Evolutionary conservation across 1,284 basidiomycete genomes (phyloP).

Genomic region (Wallemia ichthyophaga): DNA sequence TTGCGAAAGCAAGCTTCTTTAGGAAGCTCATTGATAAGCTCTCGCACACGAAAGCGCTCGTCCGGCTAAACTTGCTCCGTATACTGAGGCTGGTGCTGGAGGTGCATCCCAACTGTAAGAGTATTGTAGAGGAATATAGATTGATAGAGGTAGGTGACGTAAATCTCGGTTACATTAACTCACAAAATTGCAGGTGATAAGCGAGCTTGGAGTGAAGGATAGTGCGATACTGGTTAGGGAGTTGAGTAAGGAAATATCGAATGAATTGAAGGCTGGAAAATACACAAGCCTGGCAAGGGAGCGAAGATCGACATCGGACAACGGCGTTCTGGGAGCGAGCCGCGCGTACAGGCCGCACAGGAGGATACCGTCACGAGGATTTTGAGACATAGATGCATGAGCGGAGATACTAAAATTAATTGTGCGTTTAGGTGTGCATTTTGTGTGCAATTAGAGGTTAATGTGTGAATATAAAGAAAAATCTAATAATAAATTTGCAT

Average conservation of each 20-base stretch:
- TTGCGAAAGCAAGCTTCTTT: conserved; percentile 59
- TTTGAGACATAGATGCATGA: background rate
- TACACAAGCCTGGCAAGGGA: background rate
- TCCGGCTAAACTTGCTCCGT: conserved; percentile 61
- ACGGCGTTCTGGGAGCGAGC: background rate
- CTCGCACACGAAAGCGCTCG: conserved; percentile 42
- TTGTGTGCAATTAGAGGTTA: too few species aligned
- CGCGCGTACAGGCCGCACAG: background rate
- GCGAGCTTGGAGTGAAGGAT: conserved; percentile 44
- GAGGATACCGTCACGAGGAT: background rate
- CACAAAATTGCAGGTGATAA: conserved; percentile 29
- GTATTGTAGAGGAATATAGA: conserved; percentile 45
- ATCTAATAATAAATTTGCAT: too few species aligned
- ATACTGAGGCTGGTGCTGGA: conserved; percentile 65
- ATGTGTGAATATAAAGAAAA: too few species aligned
- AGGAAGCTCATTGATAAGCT: conserved; percentile 62
- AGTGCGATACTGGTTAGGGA: conserved; percentile 68
- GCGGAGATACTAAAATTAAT: too few species aligned
- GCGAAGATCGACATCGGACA: background rate
- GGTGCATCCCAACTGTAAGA: conserved; percentile 50
- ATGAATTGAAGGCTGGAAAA: background rate
- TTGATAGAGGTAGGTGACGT: conserved; percentile 28
- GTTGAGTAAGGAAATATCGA: conserved; percentile 40
- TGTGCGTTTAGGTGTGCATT: too few species aligned
- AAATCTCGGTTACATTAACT: too few species aligned